These are phyloP conservation scores for Benincasa hispida DNA, from an alignment of 306 rosid genomes.

Conservation along the genomic window DNA sequence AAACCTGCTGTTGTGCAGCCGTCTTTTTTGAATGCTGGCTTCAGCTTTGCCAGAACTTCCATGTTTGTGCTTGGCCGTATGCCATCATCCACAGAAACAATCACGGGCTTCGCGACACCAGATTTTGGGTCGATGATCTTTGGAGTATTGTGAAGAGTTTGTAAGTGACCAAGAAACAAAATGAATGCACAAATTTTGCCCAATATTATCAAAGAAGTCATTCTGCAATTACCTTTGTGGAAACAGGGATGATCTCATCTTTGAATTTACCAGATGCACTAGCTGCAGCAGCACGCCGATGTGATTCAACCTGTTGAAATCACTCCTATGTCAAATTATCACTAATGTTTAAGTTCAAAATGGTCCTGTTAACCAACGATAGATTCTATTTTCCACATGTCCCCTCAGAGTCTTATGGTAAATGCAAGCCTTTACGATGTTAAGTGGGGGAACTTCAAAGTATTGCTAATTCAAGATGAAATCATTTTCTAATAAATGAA, in stretches of 20 bases:
- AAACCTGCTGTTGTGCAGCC: conserved; percentile 87
- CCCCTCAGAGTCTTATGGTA: neutral
- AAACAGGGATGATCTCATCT: conserved; percentile 78
- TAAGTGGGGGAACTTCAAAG: neutral
- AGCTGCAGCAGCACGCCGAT: conserved; percentile 81
- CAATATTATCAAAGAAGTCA: neutral
- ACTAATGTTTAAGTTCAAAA: neutral
- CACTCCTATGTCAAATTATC: neutral
- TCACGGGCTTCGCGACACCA: conserved; percentile 53
- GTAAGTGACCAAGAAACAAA: neutral
- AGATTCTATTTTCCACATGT: neutral
- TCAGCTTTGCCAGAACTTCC: conserved; percentile 57
- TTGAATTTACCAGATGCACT: conserved; percentile 68
- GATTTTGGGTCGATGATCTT: conserved; percentile 81
- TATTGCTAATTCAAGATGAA: neutral
- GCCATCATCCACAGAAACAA: conserved; percentile 71
- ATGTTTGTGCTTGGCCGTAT: conserved; percentile 53
- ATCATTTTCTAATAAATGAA: neutral
- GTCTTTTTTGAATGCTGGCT: conserved; percentile 65
- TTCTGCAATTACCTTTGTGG: conserved; percentile 51
- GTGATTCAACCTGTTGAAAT: conserved; percentile 64
- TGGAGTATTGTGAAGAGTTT: conserved; percentile 7
- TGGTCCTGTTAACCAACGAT: neutral
- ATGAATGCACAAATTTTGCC: neutral
- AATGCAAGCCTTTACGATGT: neutral